phyloP scores from a whole-genome alignment of 1,139 yeast species.

The Geotrichum carabidarum region DNA sequence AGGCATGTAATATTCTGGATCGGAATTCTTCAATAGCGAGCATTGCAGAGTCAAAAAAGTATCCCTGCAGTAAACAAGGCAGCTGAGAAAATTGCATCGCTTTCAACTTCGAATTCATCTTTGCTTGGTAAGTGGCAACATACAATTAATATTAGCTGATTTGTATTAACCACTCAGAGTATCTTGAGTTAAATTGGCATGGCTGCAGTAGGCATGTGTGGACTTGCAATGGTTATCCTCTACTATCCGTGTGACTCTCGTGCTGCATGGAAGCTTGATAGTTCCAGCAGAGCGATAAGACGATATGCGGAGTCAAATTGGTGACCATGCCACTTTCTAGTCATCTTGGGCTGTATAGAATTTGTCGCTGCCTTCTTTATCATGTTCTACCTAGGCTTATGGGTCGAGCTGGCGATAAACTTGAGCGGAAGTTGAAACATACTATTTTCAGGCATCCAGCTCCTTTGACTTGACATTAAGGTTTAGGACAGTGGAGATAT shows the following conservation, averaged over 20 bases:
- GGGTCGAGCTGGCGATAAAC: slow-evolving; percentile 26
- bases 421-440: slow-evolving; percentile 36
- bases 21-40: slow-evolving; percentile 14
- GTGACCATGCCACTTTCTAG: slow-evolving; percentile 38
- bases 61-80: background rate
- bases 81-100: background rate
- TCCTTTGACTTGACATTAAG: slow-evolving; percentile 70
- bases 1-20: slow-evolving; percentile 16
- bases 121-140: slow-evolving; percentile 21
- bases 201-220: slow-evolving; percentile 34
- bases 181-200: slow-evolving; percentile 34
- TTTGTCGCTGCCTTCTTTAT: slow-evolving; percentile 32
- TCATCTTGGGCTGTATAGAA: slow-evolving; percentile 40
- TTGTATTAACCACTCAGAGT: slow-evolving; percentile 31
- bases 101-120: slow-evolving; percentile 22
- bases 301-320: slow-evolving; percentile 37
- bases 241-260: slow-evolving; percentile 40
- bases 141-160: slow-evolving; percentile 20
- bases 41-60: slow-evolving; percentile 13
- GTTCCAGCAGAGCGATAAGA: slow-evolving; percentile 33
- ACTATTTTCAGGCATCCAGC: slow-evolving; percentile 36
- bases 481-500: slow-evolving; percentile 55
- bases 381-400: slow-evolving; percentile 33
- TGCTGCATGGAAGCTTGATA: slow-evolving; percentile 38
- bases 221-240: slow-evolving; percentile 42